A percentile compares a stretch with the other conserved stretches of the same genome.
These are phyloP conservation scores for Psilocybe tampanensis DNA, from an alignment of 768 basidiomycete genomes.

Conservation along the genomic window DNA sequence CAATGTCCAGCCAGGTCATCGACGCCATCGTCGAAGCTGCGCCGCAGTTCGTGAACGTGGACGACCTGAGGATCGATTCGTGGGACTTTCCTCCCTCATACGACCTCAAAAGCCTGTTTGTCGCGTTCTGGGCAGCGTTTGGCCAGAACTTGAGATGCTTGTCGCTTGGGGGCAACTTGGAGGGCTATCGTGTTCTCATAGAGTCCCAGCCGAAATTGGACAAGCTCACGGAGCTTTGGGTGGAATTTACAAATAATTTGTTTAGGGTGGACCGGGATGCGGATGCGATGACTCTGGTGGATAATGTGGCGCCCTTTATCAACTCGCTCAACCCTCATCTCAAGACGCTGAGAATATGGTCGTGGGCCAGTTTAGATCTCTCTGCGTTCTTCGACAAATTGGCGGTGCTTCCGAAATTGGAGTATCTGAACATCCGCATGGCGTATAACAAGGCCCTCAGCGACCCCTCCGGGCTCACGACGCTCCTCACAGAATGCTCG, in stretches of 20 bases:
- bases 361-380: constrained; percentile 42
- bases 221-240: constrained; percentile 34
- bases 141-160: constrained; percentile 35
- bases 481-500: constrained; percentile 31
- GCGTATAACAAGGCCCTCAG: constrained; percentile 41
- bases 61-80: constrained; percentile 36
- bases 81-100: constrained; percentile 34
- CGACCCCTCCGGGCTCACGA: constrained; percentile 37
- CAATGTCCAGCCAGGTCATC: constrained; percentile 28
- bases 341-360: constrained; percentile 37
- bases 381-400: constrained; percentile 40
- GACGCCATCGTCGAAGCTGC: constrained; percentile 30
- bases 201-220: constrained; percentile 32
- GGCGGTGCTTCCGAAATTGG: constrained; percentile 33
- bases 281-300: constrained; percentile 27
- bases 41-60: constrained; percentile 33
- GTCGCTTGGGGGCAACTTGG: constrained; percentile 39
- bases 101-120: constrained; percentile 34
- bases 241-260: constrained; percentile 42
- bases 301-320: constrained; percentile 42
- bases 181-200: constrained; percentile 35
- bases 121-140: constrained; percentile 41
- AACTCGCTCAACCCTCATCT: constrained; percentile 37
- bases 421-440: constrained; percentile 35
- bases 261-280: constrained; percentile 16